Percentiles rank a stretch among this genome's conserved stretches.
These are phyloP conservation scores for Aspergillus wentii DNA, from an alignment of 495 filamentous ascomycete genomes.

Conservation along the genomic window DNA sequence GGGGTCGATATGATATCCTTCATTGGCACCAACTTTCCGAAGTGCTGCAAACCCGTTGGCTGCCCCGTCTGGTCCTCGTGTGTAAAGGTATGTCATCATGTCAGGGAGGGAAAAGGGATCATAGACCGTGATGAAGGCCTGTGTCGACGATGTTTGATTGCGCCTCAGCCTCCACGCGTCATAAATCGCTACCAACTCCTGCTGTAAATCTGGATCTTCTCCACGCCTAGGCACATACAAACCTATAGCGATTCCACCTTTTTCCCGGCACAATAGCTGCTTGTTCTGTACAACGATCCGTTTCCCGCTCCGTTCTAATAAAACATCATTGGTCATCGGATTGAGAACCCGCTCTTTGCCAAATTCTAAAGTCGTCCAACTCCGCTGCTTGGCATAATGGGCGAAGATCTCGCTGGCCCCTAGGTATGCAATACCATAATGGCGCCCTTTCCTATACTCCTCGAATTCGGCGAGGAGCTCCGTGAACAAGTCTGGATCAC, in stretches of 20 bases:
- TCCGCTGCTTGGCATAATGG: constrained; percentile 15
- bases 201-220: constrained; percentile 22
- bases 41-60: constrained; percentile 37
- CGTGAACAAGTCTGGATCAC: constrained; percentile 14
- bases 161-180: constrained; percentile 32
- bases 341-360: constrained; percentile 37
- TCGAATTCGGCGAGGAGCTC: constrained; percentile 31
- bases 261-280: constrained; percentile 28
- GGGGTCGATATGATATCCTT: constrained; percentile 40
- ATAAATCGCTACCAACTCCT: constrained; percentile 30
- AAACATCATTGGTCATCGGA: constrained; percentile 34
- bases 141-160: constrained; percentile 18
- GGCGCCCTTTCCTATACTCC: constrained; percentile 20
- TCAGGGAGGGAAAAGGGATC: constrained; percentile 34
- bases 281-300: constrained; percentile 31
- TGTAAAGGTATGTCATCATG: constrained; percentile 42
- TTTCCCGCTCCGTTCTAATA: constrained; percentile 32
- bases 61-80: constrained; percentile 19
- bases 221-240: constrained; percentile 28
- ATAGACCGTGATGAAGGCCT: constrained; percentile 41
- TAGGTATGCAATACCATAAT: constrained; percentile 32
- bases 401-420: constrained; percentile 29
- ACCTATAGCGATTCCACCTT: constrained; percentile 28
- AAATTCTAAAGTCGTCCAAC: constrained; percentile 37
- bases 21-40: constrained; percentile 25